phyloP scores from a whole-genome alignment of 2,329 filamentous ascomycete genomes.

The Stagonosporopsis cucurbitacearum region DNA sequence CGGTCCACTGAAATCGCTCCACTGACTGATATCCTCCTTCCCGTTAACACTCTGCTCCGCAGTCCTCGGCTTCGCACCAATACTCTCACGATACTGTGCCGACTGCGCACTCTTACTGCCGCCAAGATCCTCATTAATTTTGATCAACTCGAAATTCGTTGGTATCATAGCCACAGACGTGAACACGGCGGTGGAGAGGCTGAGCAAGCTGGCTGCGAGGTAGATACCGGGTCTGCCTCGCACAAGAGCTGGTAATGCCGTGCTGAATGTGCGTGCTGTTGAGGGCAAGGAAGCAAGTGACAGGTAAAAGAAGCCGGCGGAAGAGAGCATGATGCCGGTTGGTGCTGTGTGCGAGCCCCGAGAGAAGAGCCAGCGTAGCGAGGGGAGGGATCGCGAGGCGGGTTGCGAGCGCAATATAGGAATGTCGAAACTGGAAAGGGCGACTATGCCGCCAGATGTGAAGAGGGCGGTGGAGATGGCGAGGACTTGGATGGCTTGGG shows the following conservation, averaged over 20 bases:
- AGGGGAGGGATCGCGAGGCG: conserved; percentile 48
- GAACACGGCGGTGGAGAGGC: conserved; percentile 29
- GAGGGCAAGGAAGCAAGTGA: conserved; percentile 24
- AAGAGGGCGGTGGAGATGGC: conserved; percentile 43
- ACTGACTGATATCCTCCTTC: conserved; percentile 35
- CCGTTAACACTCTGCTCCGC: conserved; percentile 31
- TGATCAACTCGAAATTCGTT: conserved; percentile 34
- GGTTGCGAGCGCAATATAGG: conserved; percentile 44
- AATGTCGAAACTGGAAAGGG: conserved; percentile 43
- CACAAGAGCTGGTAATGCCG: neutral
- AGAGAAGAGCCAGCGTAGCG: conserved; percentile 47
- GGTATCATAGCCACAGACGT: conserved; percentile 29
- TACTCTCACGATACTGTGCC: conserved; percentile 1
- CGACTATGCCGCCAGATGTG: conserved; percentile 45
- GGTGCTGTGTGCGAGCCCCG: conserved; percentile 49
- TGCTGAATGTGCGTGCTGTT: neutral
- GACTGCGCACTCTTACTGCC: conserved; percentile 21
- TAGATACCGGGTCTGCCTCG: conserved; percentile 21
- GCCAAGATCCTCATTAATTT: conserved; percentile 31
- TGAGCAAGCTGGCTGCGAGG: conserved; percentile 25
- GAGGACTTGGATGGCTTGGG: conserved; percentile 29
- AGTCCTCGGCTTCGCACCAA: conserved; percentile 7
- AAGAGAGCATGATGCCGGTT: conserved; percentile 33
- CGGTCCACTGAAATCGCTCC: conserved; percentile 36
- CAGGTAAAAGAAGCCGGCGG: conserved; percentile 38